Conservation (phyloP, 106 monocot genomes). For the Acanthochlamys bracteata region DNA sequence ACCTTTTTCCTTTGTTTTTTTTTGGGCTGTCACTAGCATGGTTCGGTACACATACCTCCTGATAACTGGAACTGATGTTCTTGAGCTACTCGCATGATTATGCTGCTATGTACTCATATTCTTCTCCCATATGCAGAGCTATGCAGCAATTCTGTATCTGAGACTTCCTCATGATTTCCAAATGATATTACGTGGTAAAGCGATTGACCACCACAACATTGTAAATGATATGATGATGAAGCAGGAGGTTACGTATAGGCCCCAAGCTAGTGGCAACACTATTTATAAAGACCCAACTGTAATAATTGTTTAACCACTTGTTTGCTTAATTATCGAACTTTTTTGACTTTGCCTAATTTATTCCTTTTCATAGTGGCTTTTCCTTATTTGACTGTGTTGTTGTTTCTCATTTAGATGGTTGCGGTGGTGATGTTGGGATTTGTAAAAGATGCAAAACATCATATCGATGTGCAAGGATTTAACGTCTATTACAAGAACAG, state of each 20-base stretch:
- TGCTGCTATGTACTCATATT: not conserved
- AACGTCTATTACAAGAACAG: constrained; percentile 97
- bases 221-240: constrained; percentile 89
- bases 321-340: no score
- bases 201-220: constrained; percentile 78
- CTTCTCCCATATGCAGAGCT: constrained; percentile 57
- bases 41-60: no score
- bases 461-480: constrained; percentile 96
- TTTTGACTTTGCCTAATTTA: no score
- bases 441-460: constrained; percentile 95
- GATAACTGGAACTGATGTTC: not conserved
- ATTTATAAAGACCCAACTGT: constrained; percentile 48
- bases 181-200: constrained; percentile 85
- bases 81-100: not conserved
- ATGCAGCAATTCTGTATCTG: constrained; percentile 95
- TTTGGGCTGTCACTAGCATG: no score
- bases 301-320: not conserved
- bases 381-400: not conserved
- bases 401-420: constrained; percentile 38
- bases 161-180: constrained; percentile 56
- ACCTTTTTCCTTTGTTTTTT: not conserved
- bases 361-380: not conserved
- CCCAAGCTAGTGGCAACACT: constrained; percentile 32
- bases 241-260: constrained; percentile 65
- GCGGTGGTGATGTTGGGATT: constrained; percentile 90